These are phyloP conservation scores for Malus sylvestris DNA, from an alignment of 306 rosid species.

Conservation along the genomic window DNA sequence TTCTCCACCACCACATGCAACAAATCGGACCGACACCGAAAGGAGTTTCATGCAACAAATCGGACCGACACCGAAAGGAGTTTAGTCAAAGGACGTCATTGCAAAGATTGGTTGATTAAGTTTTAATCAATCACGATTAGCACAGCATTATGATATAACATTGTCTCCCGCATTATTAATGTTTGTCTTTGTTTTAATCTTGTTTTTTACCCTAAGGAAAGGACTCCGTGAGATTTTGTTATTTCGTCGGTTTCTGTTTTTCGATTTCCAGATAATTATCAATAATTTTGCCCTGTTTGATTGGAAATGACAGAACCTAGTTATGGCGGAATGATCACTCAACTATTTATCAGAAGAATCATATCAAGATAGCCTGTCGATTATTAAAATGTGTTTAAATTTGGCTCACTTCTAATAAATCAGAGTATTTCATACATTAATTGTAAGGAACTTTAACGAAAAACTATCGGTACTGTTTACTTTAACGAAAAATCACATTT, in stretches of 20 bases:
- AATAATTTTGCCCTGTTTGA: background rate
- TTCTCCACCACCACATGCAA: background rate
- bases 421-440: no score
- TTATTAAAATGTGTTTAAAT: no score
- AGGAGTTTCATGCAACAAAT: slow-evolving; percentile 7
- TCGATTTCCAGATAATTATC: background rate
- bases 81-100: slow-evolving; percentile 13
- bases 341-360: background rate
- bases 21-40: background rate
- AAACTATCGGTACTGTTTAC: no score
- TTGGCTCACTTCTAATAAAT: no score
- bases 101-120: slow-evolving; percentile 1
- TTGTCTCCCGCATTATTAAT: background rate
- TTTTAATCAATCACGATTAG: slow-evolving; percentile 14
- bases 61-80: background rate
- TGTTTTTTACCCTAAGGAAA: no score
- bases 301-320: background rate
- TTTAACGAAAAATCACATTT: no score
- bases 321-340: background rate
- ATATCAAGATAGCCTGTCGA: no score
- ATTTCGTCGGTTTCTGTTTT: background rate
- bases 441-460: no score
- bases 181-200: background rate
- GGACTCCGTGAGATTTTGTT: background rate
- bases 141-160: slow-evolving; percentile 14